Percentiles rank a stretch among this genome's conserved stretches.
phyloP scores from a whole-genome alignment of 352 stramenopile species.

The Pelagophyceae sp. region DNA sequence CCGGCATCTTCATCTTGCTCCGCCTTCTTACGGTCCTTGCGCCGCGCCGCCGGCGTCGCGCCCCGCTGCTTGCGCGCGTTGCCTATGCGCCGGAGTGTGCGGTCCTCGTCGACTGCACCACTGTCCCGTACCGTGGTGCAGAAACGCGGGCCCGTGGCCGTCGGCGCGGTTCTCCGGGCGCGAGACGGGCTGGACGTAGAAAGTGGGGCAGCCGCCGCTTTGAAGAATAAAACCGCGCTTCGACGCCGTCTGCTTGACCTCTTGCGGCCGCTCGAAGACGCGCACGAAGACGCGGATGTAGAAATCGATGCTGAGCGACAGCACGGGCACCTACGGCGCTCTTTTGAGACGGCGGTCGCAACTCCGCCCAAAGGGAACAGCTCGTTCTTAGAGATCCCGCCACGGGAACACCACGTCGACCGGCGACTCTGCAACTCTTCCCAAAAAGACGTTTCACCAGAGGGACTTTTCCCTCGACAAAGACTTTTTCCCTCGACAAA shows the following conservation, averaged over 20 bases:
- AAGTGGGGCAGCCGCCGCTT: constrained; percentile 92
- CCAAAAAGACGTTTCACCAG: too few species aligned
- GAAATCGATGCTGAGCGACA: constrained; percentile 95
- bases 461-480: too few species aligned
- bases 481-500: too few species aligned
- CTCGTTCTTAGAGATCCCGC: too few species aligned
- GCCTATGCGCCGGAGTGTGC: not conserved
- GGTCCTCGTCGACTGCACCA: too few species aligned
- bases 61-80: not conserved
- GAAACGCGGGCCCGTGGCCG: not conserved
- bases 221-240: constrained; percentile 65
- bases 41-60: not conserved
- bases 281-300: constrained; percentile 99
- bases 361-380: too few species aligned
- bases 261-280: constrained; percentile 87
- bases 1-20: not conserved
- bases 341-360: too few species aligned
- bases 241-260: constrained; percentile 71
- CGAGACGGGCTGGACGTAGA: constrained; percentile 84
- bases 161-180: not conserved
- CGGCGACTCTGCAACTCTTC: too few species aligned
- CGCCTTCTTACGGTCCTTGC: not conserved
- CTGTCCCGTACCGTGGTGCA: constrained; percentile 16
- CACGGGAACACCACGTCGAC: too few species aligned
- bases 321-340: too few species aligned